Percentiles rank a stretch among this genome's conserved stretches.
Evolutionary conservation across 169 alveolate species (phyloP).

Genomic region (Eimeria necatrix): DNA sequence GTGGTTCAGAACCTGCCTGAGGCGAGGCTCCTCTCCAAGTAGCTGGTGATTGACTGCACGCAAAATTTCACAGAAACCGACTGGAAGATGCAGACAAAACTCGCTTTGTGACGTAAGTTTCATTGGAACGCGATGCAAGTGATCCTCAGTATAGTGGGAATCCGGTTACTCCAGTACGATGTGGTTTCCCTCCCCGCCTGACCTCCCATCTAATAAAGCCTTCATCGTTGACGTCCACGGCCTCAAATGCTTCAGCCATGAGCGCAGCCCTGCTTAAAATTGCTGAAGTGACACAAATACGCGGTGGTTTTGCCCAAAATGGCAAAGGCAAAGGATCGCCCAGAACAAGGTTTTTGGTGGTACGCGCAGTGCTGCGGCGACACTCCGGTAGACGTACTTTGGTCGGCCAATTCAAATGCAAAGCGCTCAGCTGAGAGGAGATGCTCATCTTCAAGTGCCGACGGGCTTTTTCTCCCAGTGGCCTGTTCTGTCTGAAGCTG

Average conservation of each 20-base stretch:
- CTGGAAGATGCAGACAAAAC: background rate
- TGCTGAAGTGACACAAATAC: background rate
- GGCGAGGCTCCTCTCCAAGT: conserved; percentile 72
- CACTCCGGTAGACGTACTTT: background rate
- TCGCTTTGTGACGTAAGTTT: background rate
- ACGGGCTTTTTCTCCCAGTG: too few relatives aligned
- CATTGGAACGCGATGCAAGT: background rate
- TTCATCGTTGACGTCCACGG: conserved; percentile 65
- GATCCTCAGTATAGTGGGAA: background rate
- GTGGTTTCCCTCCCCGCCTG: background rate
- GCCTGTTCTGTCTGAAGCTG: background rate
- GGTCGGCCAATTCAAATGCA: conserved; percentile 43
- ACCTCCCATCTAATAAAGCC: conserved; percentile 75
- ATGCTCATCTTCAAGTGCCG: background rate
- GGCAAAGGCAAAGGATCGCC: too few relatives aligned
- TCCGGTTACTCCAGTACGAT: background rate
- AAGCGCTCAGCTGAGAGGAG: background rate
- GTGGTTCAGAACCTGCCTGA: conserved; percentile 78
- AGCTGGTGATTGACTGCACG: conserved; percentile 61
- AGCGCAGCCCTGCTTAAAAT: conserved; percentile 60
- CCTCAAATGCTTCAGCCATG: conserved; percentile 63
- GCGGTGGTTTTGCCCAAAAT: background rate
- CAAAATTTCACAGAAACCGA: background rate
- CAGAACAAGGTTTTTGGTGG: too few relatives aligned
- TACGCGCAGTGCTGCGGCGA: background rate